A percentile compares a stretch with the other conserved stretches of the same genome.
These are phyloP conservation scores for Penicillium sp. DNA, from an alignment of 2,329 filamentous ascomycete genomes.

Conservation along the genomic window DNA sequence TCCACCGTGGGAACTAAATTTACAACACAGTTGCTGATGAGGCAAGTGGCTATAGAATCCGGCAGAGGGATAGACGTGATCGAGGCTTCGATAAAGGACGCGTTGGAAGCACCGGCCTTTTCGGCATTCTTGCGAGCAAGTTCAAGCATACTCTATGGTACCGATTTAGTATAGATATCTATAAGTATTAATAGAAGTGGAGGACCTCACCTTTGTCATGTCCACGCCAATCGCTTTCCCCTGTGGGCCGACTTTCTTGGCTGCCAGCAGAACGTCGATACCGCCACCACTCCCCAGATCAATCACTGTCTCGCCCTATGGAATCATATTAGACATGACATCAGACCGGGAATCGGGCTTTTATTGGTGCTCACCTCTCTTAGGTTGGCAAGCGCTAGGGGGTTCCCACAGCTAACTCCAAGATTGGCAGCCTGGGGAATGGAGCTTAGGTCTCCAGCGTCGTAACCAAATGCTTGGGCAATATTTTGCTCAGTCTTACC, in stretches of 20 bases:
- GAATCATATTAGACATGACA: not conserved
- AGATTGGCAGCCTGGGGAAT: not conserved
- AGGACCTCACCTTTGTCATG: conserved; percentile 54
- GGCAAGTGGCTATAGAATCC: conserved; percentile 49
- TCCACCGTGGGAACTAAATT: conserved; percentile 57
- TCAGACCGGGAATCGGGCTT: not conserved
- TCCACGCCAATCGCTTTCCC: conserved; percentile 59
- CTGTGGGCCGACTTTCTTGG: conserved; percentile 48
- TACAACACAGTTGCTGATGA: conserved; percentile 65
- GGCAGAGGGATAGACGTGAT: conserved; percentile 54
- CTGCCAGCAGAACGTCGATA: conserved; percentile 58
- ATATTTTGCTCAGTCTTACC: not conserved
- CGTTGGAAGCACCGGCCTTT: conserved; percentile 45
- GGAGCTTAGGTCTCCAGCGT: not conserved
- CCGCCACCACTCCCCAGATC: conserved; percentile 60
- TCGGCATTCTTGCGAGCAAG: conserved; percentile 49
- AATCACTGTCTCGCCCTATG: conserved; percentile 56
- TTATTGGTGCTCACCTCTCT: not conserved
- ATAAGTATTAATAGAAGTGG: not conserved
- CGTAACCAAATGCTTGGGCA: conserved; percentile 4
- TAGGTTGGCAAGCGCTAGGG: not conserved
- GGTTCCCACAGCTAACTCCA: not conserved
- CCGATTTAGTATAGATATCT: not conserved
- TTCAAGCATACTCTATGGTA: conserved; percentile 56
- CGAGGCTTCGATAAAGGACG: conserved; percentile 51